phyloP scores from a whole-genome alignment of 345 rosid genomes.

The Durio zibethinus region DNA sequence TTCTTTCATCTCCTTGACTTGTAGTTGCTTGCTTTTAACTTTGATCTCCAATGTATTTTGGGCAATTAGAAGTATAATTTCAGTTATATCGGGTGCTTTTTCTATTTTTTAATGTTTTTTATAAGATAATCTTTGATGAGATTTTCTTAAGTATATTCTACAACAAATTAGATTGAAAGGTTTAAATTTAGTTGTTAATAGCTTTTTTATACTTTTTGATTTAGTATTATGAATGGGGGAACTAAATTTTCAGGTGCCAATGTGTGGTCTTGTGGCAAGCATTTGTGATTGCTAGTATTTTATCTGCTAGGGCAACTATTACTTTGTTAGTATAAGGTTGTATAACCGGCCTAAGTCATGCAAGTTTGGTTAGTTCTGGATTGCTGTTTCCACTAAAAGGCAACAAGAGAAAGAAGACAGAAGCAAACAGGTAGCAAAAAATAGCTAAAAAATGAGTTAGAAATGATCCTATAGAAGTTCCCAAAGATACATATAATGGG shows the following conservation, averaged over 20 bases:
- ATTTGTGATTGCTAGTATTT: neutral
- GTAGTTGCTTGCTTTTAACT: slow-evolving; percentile 19
- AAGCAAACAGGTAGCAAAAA: neutral
- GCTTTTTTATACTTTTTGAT: neutral
- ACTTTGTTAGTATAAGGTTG: neutral
- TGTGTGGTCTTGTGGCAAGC: neutral
- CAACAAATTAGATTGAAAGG: neutral
- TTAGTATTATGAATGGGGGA: neutral
- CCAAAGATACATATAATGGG: neutral
- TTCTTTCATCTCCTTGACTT: neutral
- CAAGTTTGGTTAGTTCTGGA: neutral
- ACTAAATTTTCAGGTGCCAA: slow-evolving; percentile 3
- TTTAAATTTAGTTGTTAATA: slow-evolving; percentile 1
- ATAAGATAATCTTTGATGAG: slow-evolving; percentile 1
- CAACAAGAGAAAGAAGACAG: neutral
- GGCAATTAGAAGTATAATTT: neutral
- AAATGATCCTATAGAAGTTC: neutral
- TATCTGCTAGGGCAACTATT: neutral
- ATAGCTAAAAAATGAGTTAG: neutral
- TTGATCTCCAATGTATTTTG: slow-evolving; percentile 18
- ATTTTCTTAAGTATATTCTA: neutral
- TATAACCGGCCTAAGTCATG: neutral
- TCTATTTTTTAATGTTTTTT: neutral
- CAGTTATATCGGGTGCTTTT: neutral
- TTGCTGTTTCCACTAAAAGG: neutral